phyloP scores from a whole-genome alignment of 2,329 filamentous ascomycete genomes.

The Polytolypa hystricis region DNA sequence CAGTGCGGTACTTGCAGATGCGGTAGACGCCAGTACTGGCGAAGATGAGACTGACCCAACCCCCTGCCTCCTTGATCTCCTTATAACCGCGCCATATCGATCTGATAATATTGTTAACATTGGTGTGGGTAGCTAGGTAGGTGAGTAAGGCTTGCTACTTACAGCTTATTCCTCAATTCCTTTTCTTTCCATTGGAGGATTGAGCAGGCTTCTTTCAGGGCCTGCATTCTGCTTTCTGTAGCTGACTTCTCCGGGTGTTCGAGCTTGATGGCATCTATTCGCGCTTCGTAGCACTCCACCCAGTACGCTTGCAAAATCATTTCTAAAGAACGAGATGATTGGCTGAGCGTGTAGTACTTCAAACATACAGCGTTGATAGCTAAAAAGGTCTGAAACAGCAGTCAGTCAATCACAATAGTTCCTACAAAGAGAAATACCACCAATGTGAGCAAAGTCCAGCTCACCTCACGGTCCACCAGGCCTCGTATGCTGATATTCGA shows the following conservation, averaged over 20 bases:
- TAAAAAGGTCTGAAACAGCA: conserved; percentile 12
- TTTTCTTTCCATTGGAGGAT: conserved; percentile 48
- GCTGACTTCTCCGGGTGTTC: conserved; percentile 31
- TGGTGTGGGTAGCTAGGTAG: too few relatives aligned
- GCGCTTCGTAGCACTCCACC: conserved; percentile 45
- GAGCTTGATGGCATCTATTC: conserved; percentile 34
- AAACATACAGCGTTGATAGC: conserved; percentile 16
- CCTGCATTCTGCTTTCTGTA: conserved; percentile 41
- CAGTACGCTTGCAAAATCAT: conserved; percentile 49
- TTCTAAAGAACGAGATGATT: conserved; percentile 46
- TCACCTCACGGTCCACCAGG: conserved; percentile 4
- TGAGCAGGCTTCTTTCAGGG: conserved; percentile 43
- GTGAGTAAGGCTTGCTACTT: too few relatives aligned
- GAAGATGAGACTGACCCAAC: conserved; percentile 47
- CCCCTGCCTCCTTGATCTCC: conserved; percentile 47
- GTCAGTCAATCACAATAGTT: not conserved
- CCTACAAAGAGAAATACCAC: not conserved
- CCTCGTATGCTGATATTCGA: conserved; percentile 2
- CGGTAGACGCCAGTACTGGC: conserved; percentile 48
- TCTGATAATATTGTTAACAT: conserved; percentile 11
- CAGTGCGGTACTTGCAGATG: conserved; percentile 49
- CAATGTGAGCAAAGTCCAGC: too few relatives aligned
- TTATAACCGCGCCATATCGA: conserved; percentile 49
- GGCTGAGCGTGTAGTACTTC: conserved; percentile 32
- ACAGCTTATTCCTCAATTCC: conserved; percentile 40